A percentile compares a stretch with the other conserved stretches of the same genome.
These are phyloP conservation scores for Stevia rebaudiana DNA, from an alignment of 140 eudicot genomes.

Conservation along the genomic window DNA sequence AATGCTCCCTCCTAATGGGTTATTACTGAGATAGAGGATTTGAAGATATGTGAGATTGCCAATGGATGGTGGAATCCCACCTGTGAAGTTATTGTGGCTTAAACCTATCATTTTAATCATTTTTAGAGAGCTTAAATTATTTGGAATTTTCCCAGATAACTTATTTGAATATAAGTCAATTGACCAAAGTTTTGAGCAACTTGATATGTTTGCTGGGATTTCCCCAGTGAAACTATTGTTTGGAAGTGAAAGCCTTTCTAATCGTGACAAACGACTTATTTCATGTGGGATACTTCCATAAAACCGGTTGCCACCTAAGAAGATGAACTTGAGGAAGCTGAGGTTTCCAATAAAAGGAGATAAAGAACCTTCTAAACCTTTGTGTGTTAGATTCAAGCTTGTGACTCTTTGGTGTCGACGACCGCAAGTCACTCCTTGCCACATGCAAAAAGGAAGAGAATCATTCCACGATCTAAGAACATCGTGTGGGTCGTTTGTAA, in stretches of 20 bases:
- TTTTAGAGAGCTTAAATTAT: constrained; percentile 1
- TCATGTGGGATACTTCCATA: constrained; percentile 27
- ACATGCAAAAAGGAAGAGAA: constrained; percentile 26
- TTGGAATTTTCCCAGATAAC: constrained; percentile 26
- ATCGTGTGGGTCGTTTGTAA: constrained; percentile 15
- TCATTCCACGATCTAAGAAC: constrained; percentile 24
- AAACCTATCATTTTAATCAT: neutral
- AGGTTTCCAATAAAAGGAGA: constrained; percentile 35
- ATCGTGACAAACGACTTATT: constrained; percentile 20
- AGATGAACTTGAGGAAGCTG: constrained; percentile 24
- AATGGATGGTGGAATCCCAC: constrained; percentile 28
- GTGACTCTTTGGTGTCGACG: constrained; percentile 30
- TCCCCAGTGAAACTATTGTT: constrained; percentile 19
- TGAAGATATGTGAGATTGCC: constrained; percentile 23
- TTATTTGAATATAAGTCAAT: neutral
- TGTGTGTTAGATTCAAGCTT: neutral
- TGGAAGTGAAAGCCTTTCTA: neutral
- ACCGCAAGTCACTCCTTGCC: constrained; percentile 42
- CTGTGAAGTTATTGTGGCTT: constrained; percentile 12
- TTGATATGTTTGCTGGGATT: constrained; percentile 32
- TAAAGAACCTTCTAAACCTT: constrained; percentile 18
- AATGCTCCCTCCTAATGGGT: constrained; percentile 11
- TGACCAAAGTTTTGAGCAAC: constrained; percentile 18
- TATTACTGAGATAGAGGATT: neutral
- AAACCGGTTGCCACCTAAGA: constrained; percentile 16